Evolutionary conservation across 371 early-diverging fungal species (phyloP).

Genomic region (Rhizopus sp.): DNA sequence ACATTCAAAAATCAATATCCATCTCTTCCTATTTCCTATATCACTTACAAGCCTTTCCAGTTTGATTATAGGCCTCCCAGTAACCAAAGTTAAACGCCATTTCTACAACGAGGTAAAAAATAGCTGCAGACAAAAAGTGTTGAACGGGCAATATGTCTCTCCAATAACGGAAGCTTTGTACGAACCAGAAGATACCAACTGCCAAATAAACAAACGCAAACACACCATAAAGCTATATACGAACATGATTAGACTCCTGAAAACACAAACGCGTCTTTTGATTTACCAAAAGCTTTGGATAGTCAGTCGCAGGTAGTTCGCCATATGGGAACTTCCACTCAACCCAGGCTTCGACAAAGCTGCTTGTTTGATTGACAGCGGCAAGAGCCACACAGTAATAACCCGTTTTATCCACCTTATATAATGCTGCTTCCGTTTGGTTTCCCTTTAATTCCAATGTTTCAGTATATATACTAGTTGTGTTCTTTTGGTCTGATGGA

Average conservation of each 20-base stretch:
- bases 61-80: slow-evolving; percentile 77
- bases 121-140: slow-evolving; percentile 83
- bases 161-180: slow-evolving; percentile 79
- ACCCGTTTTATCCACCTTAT: slow-evolving; percentile 65
- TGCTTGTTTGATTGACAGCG: slow-evolving; percentile 24
- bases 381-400: slow-evolving; percentile 69
- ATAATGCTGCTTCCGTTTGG: slow-evolving; percentile 40
- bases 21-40: neutral
- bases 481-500: slow-evolving; percentile 26
- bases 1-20: neutral
- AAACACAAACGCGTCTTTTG: no score
- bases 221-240: slow-evolving; percentile 56
- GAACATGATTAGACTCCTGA: slow-evolving; percentile 18
- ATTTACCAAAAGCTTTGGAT: slow-evolving; percentile 79
- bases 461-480: slow-evolving; percentile 43
- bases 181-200: slow-evolving; percentile 77
- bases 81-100: slow-evolving; percentile 91
- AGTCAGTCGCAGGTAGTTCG: slow-evolving; percentile 79
- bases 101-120: slow-evolving; percentile 84
- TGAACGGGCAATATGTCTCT: slow-evolving; percentile 86
- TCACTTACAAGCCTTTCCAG: slow-evolving; percentile 61
- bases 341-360: slow-evolving; percentile 59
- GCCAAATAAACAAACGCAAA: slow-evolving; percentile 72
- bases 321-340: slow-evolving; percentile 84
- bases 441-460: slow-evolving; percentile 31